Conservation (phyloP, 2,329 filamentous ascomycete genomes). For the Aspergillus sp. region DNA sequence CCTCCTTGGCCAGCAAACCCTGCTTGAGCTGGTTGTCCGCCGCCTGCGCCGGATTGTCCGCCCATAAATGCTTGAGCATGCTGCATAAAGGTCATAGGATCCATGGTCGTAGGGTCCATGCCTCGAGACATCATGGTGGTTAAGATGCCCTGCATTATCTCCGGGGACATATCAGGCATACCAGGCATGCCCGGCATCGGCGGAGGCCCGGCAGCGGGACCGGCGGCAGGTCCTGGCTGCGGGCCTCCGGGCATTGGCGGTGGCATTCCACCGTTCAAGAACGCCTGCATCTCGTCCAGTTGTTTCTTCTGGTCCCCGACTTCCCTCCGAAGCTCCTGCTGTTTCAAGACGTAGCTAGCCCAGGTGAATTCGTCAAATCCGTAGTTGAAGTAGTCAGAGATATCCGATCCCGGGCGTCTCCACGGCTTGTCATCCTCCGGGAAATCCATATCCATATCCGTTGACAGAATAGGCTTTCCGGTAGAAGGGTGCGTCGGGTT, state of each 20-base stretch:
- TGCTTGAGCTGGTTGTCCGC: slow-evolving; percentile 34
- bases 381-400: slow-evolving; percentile 98
- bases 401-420: slow-evolving; percentile 89
- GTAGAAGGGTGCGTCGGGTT: slow-evolving; percentile 73
- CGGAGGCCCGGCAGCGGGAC: slow-evolving; percentile 29
- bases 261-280: slow-evolving; percentile 51
- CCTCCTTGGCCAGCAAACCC: slow-evolving; percentile 38
- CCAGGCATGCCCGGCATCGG: slow-evolving; percentile 40
- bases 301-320: slow-evolving; percentile 77
- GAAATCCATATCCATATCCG: slow-evolving; percentile 72
- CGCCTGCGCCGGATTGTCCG: slow-evolving; percentile 40
- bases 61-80: slow-evolving; percentile 53
- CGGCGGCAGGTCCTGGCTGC: slow-evolving; percentile 25
- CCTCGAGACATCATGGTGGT: slow-evolving; percentile 55
- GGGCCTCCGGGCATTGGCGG: slow-evolving; percentile 45
- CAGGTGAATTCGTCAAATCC: slow-evolving; percentile 98
- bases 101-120: slow-evolving; percentile 54
- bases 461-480: slow-evolving; percentile 78
- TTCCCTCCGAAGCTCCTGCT: slow-evolving; percentile 74
- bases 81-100: slow-evolving; percentile 56
- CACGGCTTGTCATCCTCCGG: slow-evolving; percentile 86
- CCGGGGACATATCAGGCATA: slow-evolving; percentile 52
- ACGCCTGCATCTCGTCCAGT: slow-evolving; percentile 60
- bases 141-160: slow-evolving; percentile 62
- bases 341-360: slow-evolving; percentile 89